These are phyloP conservation scores for Tremellales sp. DNA, from an alignment of 1,284 basidiomycete species.

Conservation along the genomic window DNA sequence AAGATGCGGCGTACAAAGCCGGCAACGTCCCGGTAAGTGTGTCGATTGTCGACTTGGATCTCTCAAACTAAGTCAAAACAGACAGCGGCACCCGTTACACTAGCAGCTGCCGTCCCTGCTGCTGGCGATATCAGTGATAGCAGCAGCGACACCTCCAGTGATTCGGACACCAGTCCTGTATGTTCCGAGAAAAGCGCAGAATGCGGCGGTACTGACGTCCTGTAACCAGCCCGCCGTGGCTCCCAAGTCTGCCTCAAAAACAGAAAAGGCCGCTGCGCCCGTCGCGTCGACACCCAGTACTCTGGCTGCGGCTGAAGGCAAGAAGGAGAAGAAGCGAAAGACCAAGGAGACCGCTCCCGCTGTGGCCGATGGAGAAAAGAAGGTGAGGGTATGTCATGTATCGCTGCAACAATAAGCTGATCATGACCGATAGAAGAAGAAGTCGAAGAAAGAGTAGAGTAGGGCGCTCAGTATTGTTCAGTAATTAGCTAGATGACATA, in stretches of 20 bases:
- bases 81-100: slow-evolving; percentile 10
- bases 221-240: background rate
- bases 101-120: background rate
- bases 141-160: background rate
- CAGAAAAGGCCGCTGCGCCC: background rate
- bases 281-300: background rate
- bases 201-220: background rate
- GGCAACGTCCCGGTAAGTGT: background rate
- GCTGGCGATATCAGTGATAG: background rate
- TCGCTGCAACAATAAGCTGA: too few species aligned
- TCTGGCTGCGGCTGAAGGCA: background rate
- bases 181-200: background rate
- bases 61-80: background rate
- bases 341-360: slow-evolving; percentile 2
- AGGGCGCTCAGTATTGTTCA: too few species aligned
- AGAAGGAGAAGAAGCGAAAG: slow-evolving; percentile 12
- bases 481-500: too few species aligned
- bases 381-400: slow-evolving; percentile 4
- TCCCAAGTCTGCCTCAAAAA: background rate
- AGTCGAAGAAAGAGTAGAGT: too few species aligned
- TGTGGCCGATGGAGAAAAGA: slow-evolving; percentile 4
- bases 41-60: background rate
- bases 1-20: slow-evolving; percentile 1
- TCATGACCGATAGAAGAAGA: too few species aligned
- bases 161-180: background rate